Evolutionary conservation across 2,329 filamentous ascomycete species (phyloP), one percentile per base, ranked within the genome.

Genomic region (Phoma sp.): DNA sequence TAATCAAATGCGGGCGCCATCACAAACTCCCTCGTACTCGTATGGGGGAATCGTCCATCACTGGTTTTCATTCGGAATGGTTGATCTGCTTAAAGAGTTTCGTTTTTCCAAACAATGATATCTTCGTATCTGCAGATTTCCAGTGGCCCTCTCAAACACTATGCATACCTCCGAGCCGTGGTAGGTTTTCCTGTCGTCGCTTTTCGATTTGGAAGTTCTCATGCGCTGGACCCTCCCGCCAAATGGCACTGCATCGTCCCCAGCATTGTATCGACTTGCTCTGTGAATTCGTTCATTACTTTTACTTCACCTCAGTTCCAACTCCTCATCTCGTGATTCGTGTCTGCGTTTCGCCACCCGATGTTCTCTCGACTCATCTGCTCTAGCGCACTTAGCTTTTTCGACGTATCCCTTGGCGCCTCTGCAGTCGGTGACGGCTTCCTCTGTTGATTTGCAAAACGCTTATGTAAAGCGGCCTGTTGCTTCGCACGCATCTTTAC

Each of bases 401-500:
- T 71, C 2, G 47, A 13, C n/a, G 11, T 39, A 10, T 10, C 25
- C 1, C 47, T 60, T 10, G 52, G 1, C n/a, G 56, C 27, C 1
- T 32, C 35, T 24, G 54, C 51, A 36, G 24, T 61, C 4, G 52
- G 18, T 2, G 40, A 47, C 11, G 54, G 44, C 42, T 62, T 67
- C 37, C 57, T 67, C 32, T 60, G 52, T 30, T 62, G 59, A 11
- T 49, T 46, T 2, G 61, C 51, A 9, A 70, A 35, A n/a, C 68
- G 68, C 54, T 66, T 65, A 32, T 70, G 65, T 1, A 66, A 61
- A 9, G 68, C 67, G 14, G 60, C 65, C 10, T 68, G 65, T 41
- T 71, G 67, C 40, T 67, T 68, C 18, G 65, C 65, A n/a, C 69
- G 67, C 49, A 70, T 69, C 69, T 73, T 55, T 10, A 14, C 5